Evolutionary conservation across 2,329 filamentous ascomycete species (phyloP), one percentile per base, ranked within the genome.

Genomic region (Fusarium succisae): DNA sequence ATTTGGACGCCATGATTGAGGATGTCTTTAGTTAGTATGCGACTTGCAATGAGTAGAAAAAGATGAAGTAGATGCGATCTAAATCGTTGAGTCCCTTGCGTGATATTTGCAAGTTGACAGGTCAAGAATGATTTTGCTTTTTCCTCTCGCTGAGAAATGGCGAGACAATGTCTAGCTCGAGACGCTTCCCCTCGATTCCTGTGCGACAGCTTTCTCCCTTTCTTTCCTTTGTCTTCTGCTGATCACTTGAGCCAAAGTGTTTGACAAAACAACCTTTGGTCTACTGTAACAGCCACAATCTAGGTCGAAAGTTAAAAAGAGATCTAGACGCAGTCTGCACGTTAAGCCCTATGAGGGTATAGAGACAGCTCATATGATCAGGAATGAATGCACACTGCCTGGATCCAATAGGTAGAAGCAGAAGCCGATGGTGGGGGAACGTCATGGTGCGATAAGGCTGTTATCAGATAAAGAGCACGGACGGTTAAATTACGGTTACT

Each of bases 1-100:
- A 61, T 38, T 70, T 57, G n/a, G 75, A 64, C 17, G 75, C 68
- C 78, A 81, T 81, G 44, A 18, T 65, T 45, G 66, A 39, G 24
- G 41, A 10, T 41, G 44, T 41, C 35, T 50, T 47, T n/a, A 39
- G 39, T 53, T 24, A 39, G 41, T 48, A 53, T 66, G 60, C 43
- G 60, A 60, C 38, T 44, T 37, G 48, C 4, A 22, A 66, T 57
- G 32, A 28, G 15, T 20, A 28, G 13, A 37, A 44, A 17, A 60
- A 45, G 62, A 20, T n/a, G 50, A 15, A 39, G 26, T 48, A 41
- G n/a, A 63, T 39, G 45, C 24, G 43, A 24, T 47, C 13, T 17
- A 53, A 17, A 50, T 43, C 13, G 30, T 43, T 6, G 26, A 14
- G 30, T 63, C 30, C 55, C 54, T 66, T 48, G 30, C 26, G 26